A percentile compares a stretch with the other conserved stretches of the same genome.
These are phyloP conservation scores for Porphyrellus cyaneotinctus DNA, from an alignment of 768 basidiomycete species.

Conservation along the genomic window DNA sequence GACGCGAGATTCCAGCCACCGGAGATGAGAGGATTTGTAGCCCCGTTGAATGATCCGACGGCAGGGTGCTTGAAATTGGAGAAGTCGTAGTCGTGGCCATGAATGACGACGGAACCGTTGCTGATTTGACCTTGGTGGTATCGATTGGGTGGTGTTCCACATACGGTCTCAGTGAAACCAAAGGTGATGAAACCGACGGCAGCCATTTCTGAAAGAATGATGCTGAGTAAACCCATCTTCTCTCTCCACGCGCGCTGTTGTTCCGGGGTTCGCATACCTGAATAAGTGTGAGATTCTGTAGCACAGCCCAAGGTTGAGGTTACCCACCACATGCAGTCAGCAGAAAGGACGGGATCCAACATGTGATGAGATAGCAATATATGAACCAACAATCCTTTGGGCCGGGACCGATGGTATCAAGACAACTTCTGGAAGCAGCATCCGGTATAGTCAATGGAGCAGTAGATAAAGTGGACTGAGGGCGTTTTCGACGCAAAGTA, in stretches of 20 bases:
- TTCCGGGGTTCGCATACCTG: constrained; percentile 87
- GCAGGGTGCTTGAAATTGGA: constrained; percentile 80
- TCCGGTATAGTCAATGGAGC: constrained; percentile 36
- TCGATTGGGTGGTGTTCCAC: constrained; percentile 80
- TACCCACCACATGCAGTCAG: constrained; percentile 74
- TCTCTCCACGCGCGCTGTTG: constrained; percentile 97
- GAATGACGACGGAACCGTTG: constrained; percentile 82
- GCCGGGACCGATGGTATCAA: constrained; percentile 75
- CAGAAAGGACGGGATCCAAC: constrained; percentile 74
- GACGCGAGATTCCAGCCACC: constrained; percentile 75
- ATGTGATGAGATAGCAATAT: constrained; percentile 84
- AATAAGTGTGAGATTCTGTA: constrained; percentile 9
- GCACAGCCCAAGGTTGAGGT: not conserved
- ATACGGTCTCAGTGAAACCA: constrained; percentile 93
- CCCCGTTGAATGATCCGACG: constrained; percentile 67
- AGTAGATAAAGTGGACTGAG: constrained; percentile 39
- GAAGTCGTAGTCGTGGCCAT: constrained; percentile 93
- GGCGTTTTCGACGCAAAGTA: constrained; percentile 69
- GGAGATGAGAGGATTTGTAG: constrained; percentile 77
- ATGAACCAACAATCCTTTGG: constrained; percentile 95
- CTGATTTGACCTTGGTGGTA: constrained; percentile 78
- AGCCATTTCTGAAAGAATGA: constrained; percentile 84
- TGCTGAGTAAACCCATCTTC: constrained; percentile 87
- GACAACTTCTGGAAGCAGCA: constrained; percentile 45
- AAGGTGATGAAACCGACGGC: constrained; percentile 97